Base-by-base conservation (phyloP, 2,329 filamentous ascomycete genomes). In the Calonectria crousiana region DNA sequence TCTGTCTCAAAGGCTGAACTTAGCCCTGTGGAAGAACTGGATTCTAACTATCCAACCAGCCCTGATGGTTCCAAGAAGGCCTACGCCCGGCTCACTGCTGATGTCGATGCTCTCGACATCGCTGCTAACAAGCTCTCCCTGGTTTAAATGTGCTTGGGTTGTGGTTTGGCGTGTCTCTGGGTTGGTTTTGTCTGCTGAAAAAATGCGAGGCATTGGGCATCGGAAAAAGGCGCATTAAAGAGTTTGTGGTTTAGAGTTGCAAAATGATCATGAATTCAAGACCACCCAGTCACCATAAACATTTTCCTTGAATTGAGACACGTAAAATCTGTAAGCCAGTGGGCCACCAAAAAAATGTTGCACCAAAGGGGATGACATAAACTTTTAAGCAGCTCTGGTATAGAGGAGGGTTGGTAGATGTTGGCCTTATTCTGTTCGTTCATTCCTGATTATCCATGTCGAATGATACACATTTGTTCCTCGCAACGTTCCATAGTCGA, bases 1-100 rank as follows among this genome's bases (percentile, higher is more conserved):
- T 26, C 20, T 8, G 13, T 18, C 11, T 47, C 1, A 26, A 16
- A 20, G 10, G 28, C 4, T 28, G 0, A 8, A 14, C 11, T 34
- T 3, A 32, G 30, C 23, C 10, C 9, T 32, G 1, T n/a, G 23
- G 26, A 14, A 41, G 23, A 8, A 44, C 71, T 76, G 81, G 32
- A 11, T 41, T 73, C 78, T 83, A 69, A 81, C 77, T 56, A 53
- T 3, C 58, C 28, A 36, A 8, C 26, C 72, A 96, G 95, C 87
- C 97, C 97, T 79, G 96, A 99, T 86, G 97, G 97, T 84, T 92
- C 93, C 85, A 99, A 99, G 95, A 99, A 99, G 95, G 97, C 97
- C 78, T 99, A 97, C 86, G 95, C 95, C 85, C 95, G 96, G 86
- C 92, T 99, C 80, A 98, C 97, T 73, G 90, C 96, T 78, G 97